Evolutionary conservation across 106 monocot genomes (phyloP), one percentile per base, ranked within the genome.

Genomic region (Acorus gramineus): DNA sequence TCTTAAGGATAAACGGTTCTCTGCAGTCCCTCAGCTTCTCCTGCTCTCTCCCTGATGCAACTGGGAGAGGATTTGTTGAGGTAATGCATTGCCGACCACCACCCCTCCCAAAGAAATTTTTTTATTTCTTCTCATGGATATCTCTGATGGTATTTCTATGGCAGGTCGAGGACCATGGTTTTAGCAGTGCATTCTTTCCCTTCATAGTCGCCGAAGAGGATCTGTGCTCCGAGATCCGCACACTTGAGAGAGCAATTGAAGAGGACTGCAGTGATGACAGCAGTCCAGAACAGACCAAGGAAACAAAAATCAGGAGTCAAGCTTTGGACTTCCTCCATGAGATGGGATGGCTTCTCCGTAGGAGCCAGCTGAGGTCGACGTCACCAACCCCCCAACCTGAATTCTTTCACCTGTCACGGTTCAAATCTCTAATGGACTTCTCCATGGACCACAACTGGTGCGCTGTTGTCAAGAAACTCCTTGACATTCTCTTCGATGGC

Each of bases 131-230:
- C 49, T 49, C 3, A 55, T 3, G n/a, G 44, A 50, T 54, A 2
- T 13, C 6, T 11, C 50, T 50, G 3, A 55, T 11, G 2, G 7
- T 65, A 5, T 62, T 42, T 52, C n/a, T 51, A 8, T 63, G 59
- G 28, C 74, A 93, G 93, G 70, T 93, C 64, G 93, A 93, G 71
- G 88, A 93, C 50, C 43, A 71, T 69, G 74, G 80, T 60, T 79
- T 93, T 44, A 79, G 71, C 63, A 72, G 85, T 48, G 45, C 58
- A 49, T 88, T 81, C 72, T 82, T 93, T 49, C 93, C 93, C 7
- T 93, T 88, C 60, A 85, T 93, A 82, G 85, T 93, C 49, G 88
- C 93, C 14, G 85, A 93, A 56, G 62, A 80, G 51, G 85, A 88
- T 46, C 60, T 93, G 11, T 88, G 88, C 56, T 72, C 82, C 66